These are phyloP conservation scores for Lippia alba DNA, from an alignment of 305 asterid genomes.

Conservation along the genomic window DNA sequence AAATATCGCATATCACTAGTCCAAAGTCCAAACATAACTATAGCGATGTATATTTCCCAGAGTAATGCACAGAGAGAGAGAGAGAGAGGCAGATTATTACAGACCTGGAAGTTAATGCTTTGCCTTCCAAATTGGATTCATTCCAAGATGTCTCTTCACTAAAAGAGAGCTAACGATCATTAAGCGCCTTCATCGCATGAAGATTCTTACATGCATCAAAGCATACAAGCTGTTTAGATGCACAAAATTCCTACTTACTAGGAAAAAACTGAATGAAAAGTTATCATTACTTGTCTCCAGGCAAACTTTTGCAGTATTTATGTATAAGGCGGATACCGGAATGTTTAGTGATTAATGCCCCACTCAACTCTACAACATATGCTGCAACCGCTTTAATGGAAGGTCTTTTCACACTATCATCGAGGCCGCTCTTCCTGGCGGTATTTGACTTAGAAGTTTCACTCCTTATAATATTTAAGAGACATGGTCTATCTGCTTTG, in stretches of 20 bases:
- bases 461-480: conserved; percentile 53
- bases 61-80: not conserved
- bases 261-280: conserved; percentile 20
- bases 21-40: not conserved
- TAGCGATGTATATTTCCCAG: not conserved
- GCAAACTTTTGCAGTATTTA: conserved; percentile 71
- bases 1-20: not conserved
- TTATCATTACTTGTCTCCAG: conserved; percentile 62
- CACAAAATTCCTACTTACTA: not conserved
- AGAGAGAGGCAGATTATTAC: conserved; percentile 37
- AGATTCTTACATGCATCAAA: conserved; percentile 87
- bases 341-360: conserved; percentile 68
- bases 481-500: conserved; percentile 61
- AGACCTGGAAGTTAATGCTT: conserved; percentile 58
- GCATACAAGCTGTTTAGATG: conserved; percentile 79
- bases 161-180: conserved; percentile 63
- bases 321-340: conserved; percentile 76
- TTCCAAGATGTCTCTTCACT: conserved; percentile 45
- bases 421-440: conserved; percentile 48
- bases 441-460: conserved; percentile 57
- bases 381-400: conserved; percentile 39
- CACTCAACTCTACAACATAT: conserved; percentile 74
- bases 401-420: conserved; percentile 42
- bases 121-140: conserved; percentile 36
- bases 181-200: conserved; percentile 73